These are phyloP conservation scores for Jatropha multifida DNA, from an alignment of 441 rosid genomes.

Conservation along the genomic window DNA sequence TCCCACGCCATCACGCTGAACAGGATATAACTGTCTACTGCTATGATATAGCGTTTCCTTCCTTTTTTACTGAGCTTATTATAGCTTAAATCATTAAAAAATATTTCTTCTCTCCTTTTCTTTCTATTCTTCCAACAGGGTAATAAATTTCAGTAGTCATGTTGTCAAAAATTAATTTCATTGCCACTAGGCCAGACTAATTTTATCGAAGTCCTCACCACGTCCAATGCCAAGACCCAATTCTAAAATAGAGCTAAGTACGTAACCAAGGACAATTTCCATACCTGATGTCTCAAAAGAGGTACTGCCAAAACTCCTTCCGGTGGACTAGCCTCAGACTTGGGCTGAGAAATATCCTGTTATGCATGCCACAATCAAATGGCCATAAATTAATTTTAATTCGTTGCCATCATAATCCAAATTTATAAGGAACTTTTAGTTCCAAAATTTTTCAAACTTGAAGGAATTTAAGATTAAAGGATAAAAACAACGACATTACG, in stretches of 20 bases:
- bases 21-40: too few species aligned
- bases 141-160: neutral
- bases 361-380: constrained; percentile 23
- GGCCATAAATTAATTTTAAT: too few species aligned
- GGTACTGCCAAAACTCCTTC: constrained; percentile 83
- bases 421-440: neutral
- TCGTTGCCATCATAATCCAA: neutral
- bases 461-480: neutral
- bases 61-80: too few species aligned
- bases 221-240: neutral
- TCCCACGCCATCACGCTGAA: too few species aligned
- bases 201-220: neutral
- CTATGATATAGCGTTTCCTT: too few species aligned
- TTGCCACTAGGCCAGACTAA: neutral
- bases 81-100: too few species aligned
- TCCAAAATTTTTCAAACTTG: neutral
- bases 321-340: constrained; percentile 74
- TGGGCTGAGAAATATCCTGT: constrained; percentile 85
- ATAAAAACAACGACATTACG: neutral
- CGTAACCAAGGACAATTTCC: constrained; percentile 14
- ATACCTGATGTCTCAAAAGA: constrained; percentile 95
- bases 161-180: neutral
- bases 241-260: neutral
- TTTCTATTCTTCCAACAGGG: too few species aligned
- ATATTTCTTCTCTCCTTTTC: too few species aligned